These are phyloP conservation scores for Nakazawaea ambrosiae DNA, from an alignment of 805 yeast genomes.

Conservation along the genomic window DNA sequence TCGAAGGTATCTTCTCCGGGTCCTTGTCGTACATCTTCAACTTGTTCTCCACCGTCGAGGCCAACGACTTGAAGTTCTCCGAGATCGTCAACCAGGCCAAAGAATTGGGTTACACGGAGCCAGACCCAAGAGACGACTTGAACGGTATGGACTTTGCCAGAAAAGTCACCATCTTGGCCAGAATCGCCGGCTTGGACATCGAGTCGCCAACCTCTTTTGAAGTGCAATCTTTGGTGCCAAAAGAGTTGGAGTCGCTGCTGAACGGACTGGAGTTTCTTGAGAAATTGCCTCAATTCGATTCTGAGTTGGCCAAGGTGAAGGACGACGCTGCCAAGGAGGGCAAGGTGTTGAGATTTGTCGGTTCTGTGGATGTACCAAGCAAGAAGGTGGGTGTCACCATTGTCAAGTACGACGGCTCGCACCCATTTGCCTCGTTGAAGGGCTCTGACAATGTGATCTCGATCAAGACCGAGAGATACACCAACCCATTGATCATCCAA, in stretches of 20 bases:
- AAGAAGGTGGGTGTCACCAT: slow-evolving; percentile 78
- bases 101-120: slow-evolving; percentile 92
- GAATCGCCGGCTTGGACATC: slow-evolving; percentile 81
- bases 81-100: slow-evolving; percentile 88
- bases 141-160: slow-evolving; percentile 98
- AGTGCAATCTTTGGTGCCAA: slow-evolving; percentile 89
- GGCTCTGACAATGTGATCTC: slow-evolving; percentile 96
- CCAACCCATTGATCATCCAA: slow-evolving; percentile 89
- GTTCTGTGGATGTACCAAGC: slow-evolving; percentile 72
- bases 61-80: slow-evolving; percentile 67
- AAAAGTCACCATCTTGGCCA: slow-evolving; percentile 92
- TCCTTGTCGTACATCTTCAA: slow-evolving; percentile 93
- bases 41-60: slow-evolving; percentile 69
- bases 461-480: slow-evolving; percentile 85
- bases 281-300: slow-evolving; percentile 78
- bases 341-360: slow-evolving; percentile 91
- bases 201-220: slow-evolving; percentile 90
- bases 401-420: slow-evolving; percentile 78
- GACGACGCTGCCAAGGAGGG: slow-evolving; percentile 73
- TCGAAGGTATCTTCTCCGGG: slow-evolving; percentile 97
- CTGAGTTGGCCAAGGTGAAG: slow-evolving; percentile 69
- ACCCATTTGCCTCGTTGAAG: slow-evolving; percentile 92
- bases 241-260: slow-evolving; percentile 65
- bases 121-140: slow-evolving; percentile 98
- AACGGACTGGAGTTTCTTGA: slow-evolving; percentile 74